A percentile compares a stretch with the other conserved stretches of the same genome.
Conservation (phyloP, 768 basidiomycete genomes). For the Pleurotus djamor region DNA sequence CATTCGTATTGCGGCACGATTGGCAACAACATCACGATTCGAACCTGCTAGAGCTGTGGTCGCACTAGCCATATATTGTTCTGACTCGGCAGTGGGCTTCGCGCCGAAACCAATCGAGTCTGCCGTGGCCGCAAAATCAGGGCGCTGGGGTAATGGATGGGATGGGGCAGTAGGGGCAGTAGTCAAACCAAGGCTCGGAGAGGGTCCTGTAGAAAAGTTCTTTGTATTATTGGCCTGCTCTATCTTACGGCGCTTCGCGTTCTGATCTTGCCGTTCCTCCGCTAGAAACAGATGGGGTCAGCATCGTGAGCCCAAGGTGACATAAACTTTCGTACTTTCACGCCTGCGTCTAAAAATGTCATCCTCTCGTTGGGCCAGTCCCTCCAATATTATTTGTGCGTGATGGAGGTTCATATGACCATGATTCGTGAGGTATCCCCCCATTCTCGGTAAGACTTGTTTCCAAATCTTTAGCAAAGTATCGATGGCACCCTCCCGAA, state of each 20-base stretch:
- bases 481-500: constrained; percentile 98
- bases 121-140: constrained; percentile 73
- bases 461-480: constrained; percentile 96
- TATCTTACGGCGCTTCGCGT: constrained; percentile 84
- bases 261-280: constrained; percentile 92
- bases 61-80: constrained; percentile 55
- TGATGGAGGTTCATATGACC: constrained; percentile 83
- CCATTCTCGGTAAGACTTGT: constrained; percentile 90
- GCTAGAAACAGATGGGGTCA: constrained; percentile 46
- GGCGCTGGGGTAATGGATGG: constrained; percentile 66
- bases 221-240: constrained; percentile 41
- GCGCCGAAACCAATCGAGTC: constrained; percentile 79
- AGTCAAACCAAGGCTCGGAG: constrained; percentile 46
- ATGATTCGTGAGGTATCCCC: constrained; percentile 94
- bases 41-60: constrained; percentile 77
- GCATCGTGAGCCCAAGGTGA: constrained; percentile 18
- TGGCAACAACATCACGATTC: constrained; percentile 89
- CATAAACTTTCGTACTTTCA: constrained; percentile 61
- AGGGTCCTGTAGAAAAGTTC: constrained; percentile 41
- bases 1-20: constrained; percentile 87
- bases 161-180: constrained; percentile 40
- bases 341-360: constrained; percentile 91
- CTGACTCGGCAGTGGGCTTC: constrained; percentile 54
- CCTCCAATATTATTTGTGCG: constrained; percentile 94
- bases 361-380: constrained; percentile 91